A percentile compares a stretch with the other conserved stretches of the same genome.
These are phyloP conservation scores for Gamarada debralockiae DNA, from an alignment of 495 filamentous ascomycete genomes.

Conservation along the genomic window DNA sequence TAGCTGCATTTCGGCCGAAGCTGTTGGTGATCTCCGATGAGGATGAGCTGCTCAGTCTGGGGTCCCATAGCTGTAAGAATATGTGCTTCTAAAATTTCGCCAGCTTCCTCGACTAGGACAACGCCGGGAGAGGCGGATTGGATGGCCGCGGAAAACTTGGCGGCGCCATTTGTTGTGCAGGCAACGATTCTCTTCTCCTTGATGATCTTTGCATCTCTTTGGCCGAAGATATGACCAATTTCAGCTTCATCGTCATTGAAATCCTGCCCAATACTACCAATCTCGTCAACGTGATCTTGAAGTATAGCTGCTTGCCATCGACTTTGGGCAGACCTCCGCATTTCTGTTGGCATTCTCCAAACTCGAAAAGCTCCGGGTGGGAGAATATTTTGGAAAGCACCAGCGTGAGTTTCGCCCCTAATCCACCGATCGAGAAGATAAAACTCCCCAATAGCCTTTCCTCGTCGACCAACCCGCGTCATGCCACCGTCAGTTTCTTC, in stretches of 20 bases:
- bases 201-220: constrained; percentile 44
- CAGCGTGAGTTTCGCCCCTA: constrained; percentile 40
- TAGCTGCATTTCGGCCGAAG: constrained; percentile 55
- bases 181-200: constrained; percentile 60
- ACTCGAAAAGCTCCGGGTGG: constrained; percentile 27
- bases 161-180: constrained; percentile 73
- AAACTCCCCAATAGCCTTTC: constrained; percentile 38
- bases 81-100: constrained; percentile 73
- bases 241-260: constrained; percentile 36
- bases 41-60: constrained; percentile 59
- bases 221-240: constrained; percentile 37
- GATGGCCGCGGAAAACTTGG: constrained; percentile 55
- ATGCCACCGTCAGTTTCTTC: constrained; percentile 32
- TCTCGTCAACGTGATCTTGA: constrained; percentile 39
- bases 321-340: constrained; percentile 31
- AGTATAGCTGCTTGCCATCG: constrained; percentile 49
- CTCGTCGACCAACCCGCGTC: constrained; percentile 39
- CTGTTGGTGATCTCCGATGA: constrained; percentile 80
- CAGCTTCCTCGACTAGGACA: constrained; percentile 72
- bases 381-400: constrained; percentile 36
- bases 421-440: constrained; percentile 60
- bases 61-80: constrained; percentile 59
- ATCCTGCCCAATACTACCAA: constrained; percentile 34
- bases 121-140: constrained; percentile 47
- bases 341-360: constrained; percentile 47